phyloP scores from a whole-genome alignment of 257 asterid genomes.

The Jacaranda copaia region DNA sequence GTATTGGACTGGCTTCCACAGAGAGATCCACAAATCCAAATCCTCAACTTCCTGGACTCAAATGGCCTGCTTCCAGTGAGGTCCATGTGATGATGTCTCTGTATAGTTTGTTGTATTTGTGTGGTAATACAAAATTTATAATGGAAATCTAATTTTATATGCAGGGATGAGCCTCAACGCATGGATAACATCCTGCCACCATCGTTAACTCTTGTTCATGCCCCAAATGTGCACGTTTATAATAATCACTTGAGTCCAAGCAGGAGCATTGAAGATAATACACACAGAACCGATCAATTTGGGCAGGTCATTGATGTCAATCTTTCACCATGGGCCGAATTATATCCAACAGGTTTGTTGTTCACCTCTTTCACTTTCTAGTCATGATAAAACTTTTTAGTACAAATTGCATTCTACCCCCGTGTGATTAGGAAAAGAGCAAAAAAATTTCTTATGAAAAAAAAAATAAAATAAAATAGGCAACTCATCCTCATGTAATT shows the following conservation, averaged over 20 bases:
- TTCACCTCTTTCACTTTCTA: neutral
- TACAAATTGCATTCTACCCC: too few relatives aligned
- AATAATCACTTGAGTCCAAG: slow-evolving; percentile 56
- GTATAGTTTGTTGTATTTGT: neutral
- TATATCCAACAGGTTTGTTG: slow-evolving; percentile 64
- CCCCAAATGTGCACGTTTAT: slow-evolving; percentile 49
- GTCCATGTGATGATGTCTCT: slow-evolving; percentile 27
- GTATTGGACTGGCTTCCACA: slow-evolving; percentile 78
- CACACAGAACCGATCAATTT: slow-evolving; percentile 55
- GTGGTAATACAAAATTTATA: neutral
- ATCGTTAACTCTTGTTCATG: slow-evolving; percentile 54
- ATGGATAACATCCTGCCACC: slow-evolving; percentile 56
- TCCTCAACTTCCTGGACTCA: slow-evolving; percentile 76
- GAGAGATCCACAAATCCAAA: slow-evolving; percentile 71
- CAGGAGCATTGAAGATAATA: slow-evolving; percentile 61
- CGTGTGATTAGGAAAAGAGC: too few relatives aligned
- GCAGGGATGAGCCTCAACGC: slow-evolving; percentile 62
- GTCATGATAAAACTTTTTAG: neutral
- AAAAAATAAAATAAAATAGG: too few relatives aligned
- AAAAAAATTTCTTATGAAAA: too few relatives aligned
- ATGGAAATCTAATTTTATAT: neutral
- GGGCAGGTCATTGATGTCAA: slow-evolving; percentile 69
- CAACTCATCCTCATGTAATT: too few relatives aligned
- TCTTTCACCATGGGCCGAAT: slow-evolving; percentile 70
- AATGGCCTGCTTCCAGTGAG: slow-evolving; percentile 72